phyloP scores from a whole-genome alignment of 2,329 filamentous ascomycete genomes.

The Bertia moriformis region DNA sequence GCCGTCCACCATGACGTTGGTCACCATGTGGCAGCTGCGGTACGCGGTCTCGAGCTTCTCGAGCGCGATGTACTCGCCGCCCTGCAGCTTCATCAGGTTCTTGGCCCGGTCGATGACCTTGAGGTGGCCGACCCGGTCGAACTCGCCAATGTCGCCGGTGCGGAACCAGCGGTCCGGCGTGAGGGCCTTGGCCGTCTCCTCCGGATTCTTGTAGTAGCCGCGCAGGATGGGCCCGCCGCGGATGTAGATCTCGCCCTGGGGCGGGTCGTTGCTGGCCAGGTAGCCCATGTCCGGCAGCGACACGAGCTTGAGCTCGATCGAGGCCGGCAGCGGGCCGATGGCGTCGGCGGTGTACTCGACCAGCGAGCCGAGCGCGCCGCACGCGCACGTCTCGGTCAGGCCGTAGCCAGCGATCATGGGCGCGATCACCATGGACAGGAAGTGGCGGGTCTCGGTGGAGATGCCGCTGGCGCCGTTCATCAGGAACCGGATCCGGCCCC shows the following conservation, averaged over 20 bases:
- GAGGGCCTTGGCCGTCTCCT: conserved; percentile 67
- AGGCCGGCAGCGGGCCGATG: conserved; percentile 65
- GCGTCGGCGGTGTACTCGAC: conserved; percentile 67
- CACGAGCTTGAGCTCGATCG: conserved; percentile 79
- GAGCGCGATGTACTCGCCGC: conserved; percentile 91
- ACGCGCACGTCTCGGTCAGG: conserved; percentile 80
- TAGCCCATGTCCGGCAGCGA: conserved; percentile 84
- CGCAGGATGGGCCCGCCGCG: conserved; percentile 61
- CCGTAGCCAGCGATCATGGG: conserved; percentile 94
- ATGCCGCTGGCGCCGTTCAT: conserved; percentile 92
- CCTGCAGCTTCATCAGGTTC: conserved; percentile 90
- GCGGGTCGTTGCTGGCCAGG: conserved; percentile 55
- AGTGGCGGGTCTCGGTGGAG: conserved; percentile 71
- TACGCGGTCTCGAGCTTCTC: conserved; percentile 93
- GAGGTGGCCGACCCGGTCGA: conserved; percentile 65
- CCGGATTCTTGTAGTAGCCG: conserved; percentile 72
- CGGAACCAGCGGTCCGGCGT: conserved; percentile 89
- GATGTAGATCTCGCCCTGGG: conserved; percentile 87
- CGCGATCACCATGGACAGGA: conserved; percentile 81
- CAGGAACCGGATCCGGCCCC: conserved; percentile 73
- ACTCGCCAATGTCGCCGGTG: conserved; percentile 90
- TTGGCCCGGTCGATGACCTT: conserved; percentile 91
- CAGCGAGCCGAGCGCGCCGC: conserved; percentile 70
- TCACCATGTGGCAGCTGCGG: conserved; percentile 62
- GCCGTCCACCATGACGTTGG: conserved; percentile 78